Evolutionary conservation across 106 monocot species (phyloP).

Genomic region (Dioscorea dumetorum): DNA sequence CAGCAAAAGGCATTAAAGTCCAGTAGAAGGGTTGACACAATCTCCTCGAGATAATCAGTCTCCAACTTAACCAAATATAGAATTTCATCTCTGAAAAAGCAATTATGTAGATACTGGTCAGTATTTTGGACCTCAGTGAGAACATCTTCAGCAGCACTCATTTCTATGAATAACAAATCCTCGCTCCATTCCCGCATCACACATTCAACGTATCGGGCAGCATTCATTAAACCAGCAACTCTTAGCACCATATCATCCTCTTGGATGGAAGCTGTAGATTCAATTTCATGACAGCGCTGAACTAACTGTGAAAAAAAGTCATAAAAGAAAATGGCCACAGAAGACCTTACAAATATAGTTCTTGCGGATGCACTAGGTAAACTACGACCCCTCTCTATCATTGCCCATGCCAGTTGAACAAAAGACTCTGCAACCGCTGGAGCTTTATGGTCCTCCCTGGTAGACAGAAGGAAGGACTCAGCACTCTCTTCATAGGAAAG

Average conservation of each 20-base stretch:
- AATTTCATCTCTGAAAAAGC: conserved; percentile 43
- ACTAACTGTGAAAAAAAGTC: conserved; percentile 42
- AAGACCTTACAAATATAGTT: conserved; percentile 45
- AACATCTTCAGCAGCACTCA: conserved; percentile 15
- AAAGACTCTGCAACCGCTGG: conserved; percentile 55
- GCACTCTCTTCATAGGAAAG: conserved; percentile 3
- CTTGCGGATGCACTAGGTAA: conserved; percentile 22
- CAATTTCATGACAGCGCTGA: conserved; percentile 28
- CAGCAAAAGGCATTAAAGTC: conserved; percentile 50
- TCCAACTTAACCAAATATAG: conserved; percentile 38
- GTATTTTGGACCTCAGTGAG: background rate
- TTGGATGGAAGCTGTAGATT: conserved; percentile 13
- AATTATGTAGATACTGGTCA: background rate
- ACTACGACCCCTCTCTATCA: conserved; percentile 47
- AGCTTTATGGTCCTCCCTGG: conserved; percentile 63
- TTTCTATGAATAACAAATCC: conserved; percentile 42
- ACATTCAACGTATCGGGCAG: conserved; percentile 53
- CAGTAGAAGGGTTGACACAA: conserved; percentile 45
- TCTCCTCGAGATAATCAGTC: conserved; percentile 55
- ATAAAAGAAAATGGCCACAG: conserved; percentile 38
- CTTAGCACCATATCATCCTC: conserved; percentile 31
- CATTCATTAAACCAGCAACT: conserved; percentile 38
- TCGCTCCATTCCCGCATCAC: conserved; percentile 65
- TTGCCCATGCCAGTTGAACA: conserved; percentile 38
- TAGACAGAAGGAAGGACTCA: conserved; percentile 40